Evolutionary conservation across 1,284 basidiomycete species (phyloP).

Genomic region (Ganoderma lingzhi): DNA sequence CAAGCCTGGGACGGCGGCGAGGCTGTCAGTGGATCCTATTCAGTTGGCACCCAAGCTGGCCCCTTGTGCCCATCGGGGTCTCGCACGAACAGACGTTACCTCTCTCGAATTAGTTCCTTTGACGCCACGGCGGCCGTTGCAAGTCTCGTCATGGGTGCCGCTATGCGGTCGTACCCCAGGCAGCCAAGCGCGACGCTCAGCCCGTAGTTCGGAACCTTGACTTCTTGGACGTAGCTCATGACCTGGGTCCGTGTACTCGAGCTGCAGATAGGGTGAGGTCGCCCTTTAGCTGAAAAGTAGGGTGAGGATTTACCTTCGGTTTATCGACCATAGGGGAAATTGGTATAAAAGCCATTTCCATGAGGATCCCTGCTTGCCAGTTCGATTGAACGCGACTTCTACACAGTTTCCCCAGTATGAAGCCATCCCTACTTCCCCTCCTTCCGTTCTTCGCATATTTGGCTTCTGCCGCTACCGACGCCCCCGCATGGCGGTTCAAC

Average conservation of each 20-base stretch:
- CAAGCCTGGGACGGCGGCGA: not conserved
- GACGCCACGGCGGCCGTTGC: not conserved
- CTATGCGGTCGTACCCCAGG: not conserved
- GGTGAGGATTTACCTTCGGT: not conserved
- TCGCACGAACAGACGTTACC: not conserved
- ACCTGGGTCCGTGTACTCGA: not conserved
- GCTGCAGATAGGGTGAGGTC: not conserved
- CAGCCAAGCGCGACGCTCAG: not conserved
- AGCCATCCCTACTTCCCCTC: not conserved
- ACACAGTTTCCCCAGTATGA: not conserved
- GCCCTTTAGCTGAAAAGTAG: not conserved
- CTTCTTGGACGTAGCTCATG: not conserved
- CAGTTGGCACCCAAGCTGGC: not conserved
- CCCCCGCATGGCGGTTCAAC: conserved; percentile 19
- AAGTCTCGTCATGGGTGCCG: not conserved
- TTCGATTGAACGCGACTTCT: not conserved
- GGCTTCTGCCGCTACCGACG: conserved; percentile 9
- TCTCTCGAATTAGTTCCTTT: not conserved
- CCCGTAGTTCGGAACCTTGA: not conserved
- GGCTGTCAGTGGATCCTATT: not conserved
- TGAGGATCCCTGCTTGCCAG: not conserved
- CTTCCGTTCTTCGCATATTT: not conserved
- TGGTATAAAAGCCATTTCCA: not conserved
- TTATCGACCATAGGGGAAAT: not conserved
- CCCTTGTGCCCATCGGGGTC: not conserved